Base-by-base conservation (phyloP, 1,284 basidiomycete species). In the Boletus smithii region DNA sequence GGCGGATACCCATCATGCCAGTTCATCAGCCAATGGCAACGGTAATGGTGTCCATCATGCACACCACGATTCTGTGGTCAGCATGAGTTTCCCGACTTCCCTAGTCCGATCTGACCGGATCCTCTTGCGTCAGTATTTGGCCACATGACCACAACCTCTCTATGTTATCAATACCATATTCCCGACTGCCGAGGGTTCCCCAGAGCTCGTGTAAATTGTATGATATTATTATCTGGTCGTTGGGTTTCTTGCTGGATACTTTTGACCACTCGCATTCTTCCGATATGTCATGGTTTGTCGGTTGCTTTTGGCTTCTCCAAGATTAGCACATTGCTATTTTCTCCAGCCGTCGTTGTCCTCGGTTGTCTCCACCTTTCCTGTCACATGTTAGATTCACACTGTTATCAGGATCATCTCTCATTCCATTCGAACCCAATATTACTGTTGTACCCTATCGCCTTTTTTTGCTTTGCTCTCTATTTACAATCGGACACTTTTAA, bases 401-500 rank as follows among this genome's bases (percentile, higher is more conserved):
- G 43, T 34, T 40, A 36, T 17, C 29, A 39, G 33, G 40, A 54
- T 46, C 38, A 36, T n/a, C 31, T 23, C 32, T 34, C 51, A 29
- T 31, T 32, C 17, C 42, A 33, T 60, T 40, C 37, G 16, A 46
- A 49, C 36, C 46, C 50, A 48, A 50, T 46, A 30, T 46, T 46
- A 53, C n/a, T n/a, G n/a, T n/a, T n/a, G n/a, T n/a, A n/a, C n/a
- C n/a, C n/a, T 30, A 22, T 23, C 50, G 34, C 22, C 41, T 46
- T 48, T 42, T 45, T 35, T 35, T 31, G n/a, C 32, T 31, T 31
- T 38, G 27, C n/a, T 32, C 24, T 43, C 37, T 44, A 45, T 50
- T 57, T 38, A 69, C 60, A 88, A 73, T 59, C 80, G 81, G 56
- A 90, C 76, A 67, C 88, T 87, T 76, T 95, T 95, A 73, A 91